Conservation (phyloP, 2,329 filamentous ascomycete genomes). For the Phialophora chinensis region DNA sequence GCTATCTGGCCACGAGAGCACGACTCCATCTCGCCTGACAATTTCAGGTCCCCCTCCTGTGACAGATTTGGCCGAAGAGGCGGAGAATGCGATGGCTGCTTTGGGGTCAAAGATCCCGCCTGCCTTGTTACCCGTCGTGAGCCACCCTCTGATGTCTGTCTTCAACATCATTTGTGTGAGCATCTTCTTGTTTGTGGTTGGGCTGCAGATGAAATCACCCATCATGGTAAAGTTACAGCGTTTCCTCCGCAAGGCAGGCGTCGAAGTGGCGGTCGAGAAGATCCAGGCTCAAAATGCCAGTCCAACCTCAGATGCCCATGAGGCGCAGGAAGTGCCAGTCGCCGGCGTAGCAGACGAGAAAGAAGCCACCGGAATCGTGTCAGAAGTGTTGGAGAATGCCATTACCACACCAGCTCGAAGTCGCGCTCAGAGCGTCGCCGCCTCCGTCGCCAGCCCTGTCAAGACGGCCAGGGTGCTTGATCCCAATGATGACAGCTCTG, state of each 20-base stretch:
- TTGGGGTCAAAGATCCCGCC: constrained; percentile 29
- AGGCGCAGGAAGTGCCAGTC: constrained; percentile 21
- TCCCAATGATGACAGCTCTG: constrained; percentile 32
- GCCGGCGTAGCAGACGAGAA: constrained; percentile 21
- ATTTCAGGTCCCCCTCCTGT: constrained; percentile 34
- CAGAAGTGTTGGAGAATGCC: constrained; percentile 26
- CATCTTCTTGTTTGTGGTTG: constrained; percentile 32
- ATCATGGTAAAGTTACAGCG: constrained; percentile 33
- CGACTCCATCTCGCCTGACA: constrained; percentile 55
- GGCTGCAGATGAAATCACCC: constrained; percentile 33
- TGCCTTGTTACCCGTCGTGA: constrained; percentile 29
- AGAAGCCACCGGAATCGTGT: constrained; percentile 15
- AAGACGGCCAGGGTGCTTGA: constrained; percentile 26
- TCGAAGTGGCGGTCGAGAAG: constrained; percentile 32
- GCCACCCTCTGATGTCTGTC: constrained; percentile 27
- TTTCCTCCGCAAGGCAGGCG: constrained; percentile 32
- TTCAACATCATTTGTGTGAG: constrained; percentile 32
- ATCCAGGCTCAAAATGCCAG: background rate
- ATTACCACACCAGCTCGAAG: constrained; percentile 33
- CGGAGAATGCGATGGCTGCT: constrained; percentile 32
- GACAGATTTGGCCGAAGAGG: constrained; percentile 31
- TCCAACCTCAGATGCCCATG: constrained; percentile 5
- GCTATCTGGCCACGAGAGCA: constrained; percentile 59
- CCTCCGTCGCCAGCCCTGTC: constrained; percentile 21
- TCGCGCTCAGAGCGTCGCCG: constrained; percentile 33